Conservation (phyloP, 768 basidiomycete species). For the Asterophora parasitica region DNA sequence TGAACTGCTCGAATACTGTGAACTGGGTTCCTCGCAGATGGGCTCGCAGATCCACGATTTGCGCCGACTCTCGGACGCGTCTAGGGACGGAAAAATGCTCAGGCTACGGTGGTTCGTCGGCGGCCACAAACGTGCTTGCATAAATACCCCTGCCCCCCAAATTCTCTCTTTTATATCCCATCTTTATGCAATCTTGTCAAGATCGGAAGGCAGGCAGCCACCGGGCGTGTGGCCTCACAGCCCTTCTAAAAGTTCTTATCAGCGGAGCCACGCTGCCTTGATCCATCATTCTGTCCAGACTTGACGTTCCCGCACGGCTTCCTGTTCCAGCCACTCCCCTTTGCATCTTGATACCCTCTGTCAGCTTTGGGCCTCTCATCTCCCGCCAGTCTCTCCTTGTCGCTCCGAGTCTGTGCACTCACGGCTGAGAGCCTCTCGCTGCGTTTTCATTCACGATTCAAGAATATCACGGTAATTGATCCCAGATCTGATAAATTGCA, state of each 20-base stretch:
- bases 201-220: slow-evolving; percentile 14
- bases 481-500: not conserved
- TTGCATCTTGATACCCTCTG: slow-evolving; percentile 9
- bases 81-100: slow-evolving; percentile 18
- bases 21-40: slow-evolving; percentile 51
- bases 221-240: slow-evolving; percentile 5
- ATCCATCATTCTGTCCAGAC: slow-evolving; percentile 6
- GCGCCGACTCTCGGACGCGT: slow-evolving; percentile 17
- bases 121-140: slow-evolving; percentile 43
- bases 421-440: too few relatives aligned
- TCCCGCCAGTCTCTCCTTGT: not conserved
- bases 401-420: too few relatives aligned
- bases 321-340: slow-evolving; percentile 6
- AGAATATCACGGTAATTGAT: too few relatives aligned
- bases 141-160: slow-evolving; percentile 25
- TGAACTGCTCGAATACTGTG: too few relatives aligned
- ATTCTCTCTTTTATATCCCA: slow-evolving; percentile 35
- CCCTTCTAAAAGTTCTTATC: slow-evolving; percentile 35
- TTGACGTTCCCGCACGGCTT: not conserved
- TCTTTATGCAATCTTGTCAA: slow-evolving; percentile 22
- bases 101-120: slow-evolving; percentile 16
- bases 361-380: slow-evolving; percentile 6
- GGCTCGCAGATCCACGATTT: slow-evolving; percentile 38
- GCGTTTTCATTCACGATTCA: not conserved
- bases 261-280: slow-evolving; percentile 21